Percentiles rank a stretch among this genome's conserved stretches.
These are phyloP conservation scores for Verticillium nubilum DNA, from an alignment of 2,329 filamentous ascomycete species.

Conservation along the genomic window DNA sequence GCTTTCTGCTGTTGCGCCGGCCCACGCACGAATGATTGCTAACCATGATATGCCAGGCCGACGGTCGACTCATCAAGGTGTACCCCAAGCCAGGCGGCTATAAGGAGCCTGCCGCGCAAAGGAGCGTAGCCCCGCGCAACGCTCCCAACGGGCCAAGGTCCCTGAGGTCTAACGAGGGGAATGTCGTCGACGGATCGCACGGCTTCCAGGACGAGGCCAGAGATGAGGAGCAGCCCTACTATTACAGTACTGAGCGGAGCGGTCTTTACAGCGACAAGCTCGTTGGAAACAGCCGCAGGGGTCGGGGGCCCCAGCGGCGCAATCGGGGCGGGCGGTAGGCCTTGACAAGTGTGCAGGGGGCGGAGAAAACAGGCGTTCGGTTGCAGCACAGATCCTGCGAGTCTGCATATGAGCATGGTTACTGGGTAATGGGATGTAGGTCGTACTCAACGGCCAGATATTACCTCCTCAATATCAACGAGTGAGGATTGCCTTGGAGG, in stretches of 20 bases:
- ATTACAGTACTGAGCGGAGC: conserved; percentile 10
- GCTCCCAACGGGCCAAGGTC: conserved; percentile 24
- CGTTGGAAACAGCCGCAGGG: conserved; percentile 19
- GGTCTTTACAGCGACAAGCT: conserved; percentile 49
- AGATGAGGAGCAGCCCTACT: conserved; percentile 17
- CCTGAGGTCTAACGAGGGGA: conserved; percentile 22
- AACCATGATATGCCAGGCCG: conserved; percentile 45
- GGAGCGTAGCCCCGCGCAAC: conserved; percentile 21
- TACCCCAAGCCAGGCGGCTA: conserved; percentile 57
- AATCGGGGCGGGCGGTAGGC: conserved; percentile 1
- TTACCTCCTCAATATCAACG: not conserved
- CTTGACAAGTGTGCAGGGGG: not conserved
- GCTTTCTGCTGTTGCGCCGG: conserved; percentile 18
- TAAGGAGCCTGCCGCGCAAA: conserved; percentile 18
- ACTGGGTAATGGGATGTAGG: too few species aligned
- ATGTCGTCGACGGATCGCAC: conserved; percentile 46
- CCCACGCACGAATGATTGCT: not conserved
- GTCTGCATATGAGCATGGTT: too few species aligned
- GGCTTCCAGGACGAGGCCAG: conserved; percentile 48
- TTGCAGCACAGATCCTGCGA: too few species aligned
- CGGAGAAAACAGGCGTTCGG: too few species aligned
- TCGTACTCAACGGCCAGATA: not conserved
- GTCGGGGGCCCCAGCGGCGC: conserved; percentile 12
- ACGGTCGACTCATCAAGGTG: conserved; percentile 68
- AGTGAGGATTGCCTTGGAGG: not conserved